phyloP scores from a whole-genome alignment of 257 asterid species.

The Galeopsis tetrahit region DNA sequence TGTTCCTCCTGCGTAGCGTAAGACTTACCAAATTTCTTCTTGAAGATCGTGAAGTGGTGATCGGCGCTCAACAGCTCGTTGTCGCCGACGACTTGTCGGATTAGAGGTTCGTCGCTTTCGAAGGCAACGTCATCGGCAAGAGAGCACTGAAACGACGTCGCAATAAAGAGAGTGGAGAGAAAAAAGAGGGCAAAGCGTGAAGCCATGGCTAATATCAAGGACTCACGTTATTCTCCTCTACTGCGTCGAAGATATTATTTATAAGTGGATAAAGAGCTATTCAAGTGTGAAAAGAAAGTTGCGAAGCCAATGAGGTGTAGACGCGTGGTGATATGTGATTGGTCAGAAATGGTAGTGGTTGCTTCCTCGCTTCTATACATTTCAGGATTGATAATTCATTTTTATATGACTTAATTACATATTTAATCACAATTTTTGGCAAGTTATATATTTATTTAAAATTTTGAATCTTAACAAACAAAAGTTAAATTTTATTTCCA shows the following conservation, averaged over 20 bases:
- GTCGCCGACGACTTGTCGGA: slow-evolving; percentile 70
- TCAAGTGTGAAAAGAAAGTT: slow-evolving; percentile 8
- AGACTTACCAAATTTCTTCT: slow-evolving; percentile 61
- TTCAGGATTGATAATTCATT: too few relatives aligned
- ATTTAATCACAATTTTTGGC: too few relatives aligned
- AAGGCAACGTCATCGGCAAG: slow-evolving; percentile 33
- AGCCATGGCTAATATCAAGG: slow-evolving; percentile 41
- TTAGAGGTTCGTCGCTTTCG: slow-evolving; percentile 46
- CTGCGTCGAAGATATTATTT: slow-evolving; percentile 29
- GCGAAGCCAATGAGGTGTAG: slow-evolving; percentile 10
- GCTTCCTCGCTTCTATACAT: slow-evolving; percentile 30
- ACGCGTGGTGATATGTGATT: slow-evolving; percentile 13
- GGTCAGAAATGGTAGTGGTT: neutral
- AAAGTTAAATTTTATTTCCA: too few relatives aligned
- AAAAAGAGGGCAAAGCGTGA: slow-evolving; percentile 38
- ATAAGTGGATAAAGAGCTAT: neutral
- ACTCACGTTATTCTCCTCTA: slow-evolving; percentile 1
- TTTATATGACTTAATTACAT: too few relatives aligned
- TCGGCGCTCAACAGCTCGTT: slow-evolving; percentile 54
- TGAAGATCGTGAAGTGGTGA: slow-evolving; percentile 68
- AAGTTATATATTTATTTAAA: too few relatives aligned
- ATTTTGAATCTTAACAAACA: too few relatives aligned
- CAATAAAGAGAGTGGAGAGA: slow-evolving; percentile 38
- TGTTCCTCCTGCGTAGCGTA: slow-evolving; percentile 73
- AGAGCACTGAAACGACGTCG: slow-evolving; percentile 40